These are phyloP conservation scores for Lentinus brumalis DNA, from an alignment of 768 basidiomycete genomes.

Conservation along the genomic window DNA sequence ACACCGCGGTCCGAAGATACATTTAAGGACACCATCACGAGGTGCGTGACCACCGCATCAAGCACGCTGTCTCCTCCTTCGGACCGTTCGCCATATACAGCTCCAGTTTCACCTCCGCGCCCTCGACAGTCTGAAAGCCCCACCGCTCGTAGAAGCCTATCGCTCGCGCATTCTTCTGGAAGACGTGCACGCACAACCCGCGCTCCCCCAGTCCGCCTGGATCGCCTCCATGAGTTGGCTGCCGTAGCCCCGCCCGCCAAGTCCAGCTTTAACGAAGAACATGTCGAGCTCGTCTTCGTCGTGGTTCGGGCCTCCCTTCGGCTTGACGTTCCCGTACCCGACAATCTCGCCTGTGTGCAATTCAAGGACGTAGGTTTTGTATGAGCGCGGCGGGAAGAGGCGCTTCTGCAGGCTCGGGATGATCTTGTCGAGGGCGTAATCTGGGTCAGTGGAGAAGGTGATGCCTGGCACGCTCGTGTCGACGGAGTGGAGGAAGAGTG, in stretches of 20 bases:
- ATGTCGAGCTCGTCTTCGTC: constrained; percentile 8
- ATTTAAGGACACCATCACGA: background rate
- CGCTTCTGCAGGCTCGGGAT: background rate
- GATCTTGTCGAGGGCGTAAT: constrained; percentile 1
- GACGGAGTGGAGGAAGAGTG: background rate
- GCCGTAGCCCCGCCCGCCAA: constrained; percentile 5
- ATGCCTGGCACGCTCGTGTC: constrained; percentile 3
- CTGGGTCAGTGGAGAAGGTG: constrained; percentile 1
- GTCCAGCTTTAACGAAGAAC: constrained; percentile 8
- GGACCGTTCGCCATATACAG: background rate
- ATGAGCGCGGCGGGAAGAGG: constrained; percentile 3
- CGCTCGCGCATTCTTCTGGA: constrained; percentile 10
- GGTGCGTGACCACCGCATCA: constrained; percentile 3
- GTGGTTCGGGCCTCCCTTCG: background rate
- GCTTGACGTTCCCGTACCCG: constrained; percentile 10
- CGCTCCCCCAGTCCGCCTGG: constrained; percentile 1
- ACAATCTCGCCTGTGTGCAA: constrained; percentile 1
- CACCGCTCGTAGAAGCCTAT: constrained; percentile 6
- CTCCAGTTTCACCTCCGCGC: background rate
- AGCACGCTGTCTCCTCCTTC: background rate
- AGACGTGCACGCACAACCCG: background rate
- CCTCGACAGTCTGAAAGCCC: background rate
- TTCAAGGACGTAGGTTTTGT: constrained; percentile 8
- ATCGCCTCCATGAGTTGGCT: constrained; percentile 8
- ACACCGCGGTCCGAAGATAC: no score